Percentiles rank a stretch among this genome's conserved stretches.
Evolutionary conservation across 1,284 basidiomycete species (phyloP).

Genomic region (Athelia sp.): DNA sequence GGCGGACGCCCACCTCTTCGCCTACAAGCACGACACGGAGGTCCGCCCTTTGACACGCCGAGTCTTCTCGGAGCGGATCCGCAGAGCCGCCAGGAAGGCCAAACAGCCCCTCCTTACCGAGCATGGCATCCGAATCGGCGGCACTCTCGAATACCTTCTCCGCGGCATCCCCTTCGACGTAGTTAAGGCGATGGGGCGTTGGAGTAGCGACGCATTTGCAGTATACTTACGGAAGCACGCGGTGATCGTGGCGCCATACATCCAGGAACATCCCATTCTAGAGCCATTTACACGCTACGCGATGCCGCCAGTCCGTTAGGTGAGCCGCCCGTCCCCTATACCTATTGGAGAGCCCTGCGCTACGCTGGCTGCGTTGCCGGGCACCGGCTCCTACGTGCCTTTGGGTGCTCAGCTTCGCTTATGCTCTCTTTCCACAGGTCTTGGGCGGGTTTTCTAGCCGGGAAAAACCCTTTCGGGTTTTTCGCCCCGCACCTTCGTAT

Average conservation of each 20-base stretch:
- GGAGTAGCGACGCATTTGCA: slow-evolving; percentile 14
- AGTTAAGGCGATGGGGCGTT: slow-evolving; percentile 13
- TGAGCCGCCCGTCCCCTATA: no score
- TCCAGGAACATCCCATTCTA: slow-evolving; percentile 8
- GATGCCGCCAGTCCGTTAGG: background rate
- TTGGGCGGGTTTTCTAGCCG: no score
- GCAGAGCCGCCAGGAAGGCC: background rate
- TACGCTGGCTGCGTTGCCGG: no score
- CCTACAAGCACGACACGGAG: slow-evolving; percentile 12
- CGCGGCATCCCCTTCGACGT: slow-evolving; percentile 11
- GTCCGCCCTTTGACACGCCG: background rate
- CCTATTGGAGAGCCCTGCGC: no score
- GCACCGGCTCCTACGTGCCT: no score
- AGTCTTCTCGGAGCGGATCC: background rate
- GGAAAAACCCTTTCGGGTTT: no score
- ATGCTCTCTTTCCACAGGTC: no score
- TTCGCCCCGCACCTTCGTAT: no score
- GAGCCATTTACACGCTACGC: background rate
- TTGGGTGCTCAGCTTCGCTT: no score
- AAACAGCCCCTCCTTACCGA: background rate
- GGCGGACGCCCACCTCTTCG: slow-evolving; percentile 15
- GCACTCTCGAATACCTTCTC: slow-evolving; percentile 8
- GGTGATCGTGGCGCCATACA: slow-evolving; percentile 15
- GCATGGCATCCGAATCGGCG: slow-evolving; percentile 9
- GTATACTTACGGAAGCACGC: slow-evolving; percentile 15